Evolutionary conservation across 2,329 filamentous ascomycete species (phyloP).

Genomic region (Xylaria sp.): DNA sequence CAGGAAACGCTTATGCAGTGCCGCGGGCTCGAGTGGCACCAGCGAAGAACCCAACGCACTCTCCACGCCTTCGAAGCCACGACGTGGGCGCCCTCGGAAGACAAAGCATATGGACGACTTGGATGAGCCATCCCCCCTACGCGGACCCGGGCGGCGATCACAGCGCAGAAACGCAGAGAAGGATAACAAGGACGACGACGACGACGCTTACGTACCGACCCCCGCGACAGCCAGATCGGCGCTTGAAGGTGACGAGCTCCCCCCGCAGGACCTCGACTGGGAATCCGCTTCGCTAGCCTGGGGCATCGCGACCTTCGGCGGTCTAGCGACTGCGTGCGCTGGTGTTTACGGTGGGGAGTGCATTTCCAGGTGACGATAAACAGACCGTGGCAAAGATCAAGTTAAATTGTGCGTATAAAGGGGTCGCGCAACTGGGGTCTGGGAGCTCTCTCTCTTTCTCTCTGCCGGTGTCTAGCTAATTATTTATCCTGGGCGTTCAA

Average conservation of each 20-base stretch:
- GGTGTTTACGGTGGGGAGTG: slow-evolving; percentile 62
- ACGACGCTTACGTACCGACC: slow-evolving; percentile 53
- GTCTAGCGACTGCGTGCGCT: slow-evolving; percentile 58
- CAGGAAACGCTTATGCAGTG: slow-evolving; percentile 41
- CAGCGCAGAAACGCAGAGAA: slow-evolving; percentile 38
- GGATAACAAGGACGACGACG: slow-evolving; percentile 24
- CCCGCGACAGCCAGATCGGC: slow-evolving; percentile 48
- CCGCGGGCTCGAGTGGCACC: slow-evolving; percentile 40
- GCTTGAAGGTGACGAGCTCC: slow-evolving; percentile 55
- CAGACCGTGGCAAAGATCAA: background rate
- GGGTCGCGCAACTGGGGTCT: background rate
- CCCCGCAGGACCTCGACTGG: slow-evolving; percentile 56
- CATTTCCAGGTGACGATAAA: slow-evolving; percentile 50
- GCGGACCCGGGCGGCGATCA: background rate
- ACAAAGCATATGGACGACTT: slow-evolving; percentile 22
- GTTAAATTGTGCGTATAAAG: background rate
- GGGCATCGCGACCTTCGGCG: slow-evolving; percentile 57
- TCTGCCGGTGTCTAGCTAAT: background rate
- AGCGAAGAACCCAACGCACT: slow-evolving; percentile 35
- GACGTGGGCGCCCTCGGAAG: slow-evolving; percentile 43
- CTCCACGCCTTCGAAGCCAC: slow-evolving; percentile 25
- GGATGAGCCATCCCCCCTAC: background rate
- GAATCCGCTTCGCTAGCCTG: slow-evolving; percentile 60
- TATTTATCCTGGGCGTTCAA: background rate
- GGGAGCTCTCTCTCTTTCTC: background rate